phyloP scores from a whole-genome alignment of 148 eudicot species.

The Spergularia bocconei region DNA sequence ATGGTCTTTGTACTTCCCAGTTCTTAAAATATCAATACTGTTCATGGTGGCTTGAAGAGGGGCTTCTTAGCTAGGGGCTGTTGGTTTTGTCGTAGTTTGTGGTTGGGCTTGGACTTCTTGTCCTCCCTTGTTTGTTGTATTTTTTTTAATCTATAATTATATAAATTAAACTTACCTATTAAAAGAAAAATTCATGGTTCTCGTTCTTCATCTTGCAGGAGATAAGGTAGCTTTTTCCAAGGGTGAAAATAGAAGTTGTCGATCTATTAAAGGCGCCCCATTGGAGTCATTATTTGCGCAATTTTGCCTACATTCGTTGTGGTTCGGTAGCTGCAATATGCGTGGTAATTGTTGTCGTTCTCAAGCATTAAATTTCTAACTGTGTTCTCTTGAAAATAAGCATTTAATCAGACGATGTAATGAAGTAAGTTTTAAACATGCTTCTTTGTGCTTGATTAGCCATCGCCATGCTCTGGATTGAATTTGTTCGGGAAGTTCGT shows the following conservation, averaged over 20 bases:
- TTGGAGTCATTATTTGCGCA: conserved; percentile 78
- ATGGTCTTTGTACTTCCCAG: background rate
- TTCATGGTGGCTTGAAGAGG: background rate
- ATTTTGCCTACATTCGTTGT: conserved; percentile 82
- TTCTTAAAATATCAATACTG: background rate
- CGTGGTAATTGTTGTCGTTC: conserved; percentile 53
- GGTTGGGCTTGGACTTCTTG: too few relatives aligned
- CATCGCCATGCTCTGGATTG: conserved; percentile 91
- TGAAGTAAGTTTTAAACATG: background rate
- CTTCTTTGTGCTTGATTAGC: conserved; percentile 44
- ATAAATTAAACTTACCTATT: too few relatives aligned
- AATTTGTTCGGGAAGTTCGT: conserved; percentile 94
- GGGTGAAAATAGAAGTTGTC: conserved; percentile 60
- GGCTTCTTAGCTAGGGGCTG: too few relatives aligned
- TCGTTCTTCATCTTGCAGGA: conserved; percentile 32
- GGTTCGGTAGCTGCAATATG: conserved; percentile 94
- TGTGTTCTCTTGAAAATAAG: background rate
- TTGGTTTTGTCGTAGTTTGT: too few relatives aligned
- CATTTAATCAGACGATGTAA: background rate
- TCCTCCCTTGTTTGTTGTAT: too few relatives aligned
- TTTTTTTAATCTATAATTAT: too few relatives aligned
- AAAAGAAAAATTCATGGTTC: too few relatives aligned
- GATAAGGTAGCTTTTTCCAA: conserved; percentile 39
- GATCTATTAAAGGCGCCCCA: conserved; percentile 86
- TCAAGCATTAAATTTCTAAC: background rate